Percentiles rank a stretch among this genome's conserved stretches.
Evolutionary conservation across 202 grass and related monocot genomes (phyloP).

Genomic region (Schoenoplectus triqueter): DNA sequence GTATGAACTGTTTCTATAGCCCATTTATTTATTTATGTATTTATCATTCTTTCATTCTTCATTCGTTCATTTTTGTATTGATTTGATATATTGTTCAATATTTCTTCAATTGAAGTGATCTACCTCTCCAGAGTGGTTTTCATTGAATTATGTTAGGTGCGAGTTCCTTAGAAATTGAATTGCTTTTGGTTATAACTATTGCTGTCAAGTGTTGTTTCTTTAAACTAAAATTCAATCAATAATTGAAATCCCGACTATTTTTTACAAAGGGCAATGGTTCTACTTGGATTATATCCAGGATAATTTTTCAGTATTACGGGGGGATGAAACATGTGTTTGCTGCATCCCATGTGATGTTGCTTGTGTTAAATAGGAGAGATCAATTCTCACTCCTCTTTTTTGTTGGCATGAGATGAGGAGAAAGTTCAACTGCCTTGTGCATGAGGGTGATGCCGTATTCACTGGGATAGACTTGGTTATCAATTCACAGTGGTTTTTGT

Average conservation of each 20-base stretch:
- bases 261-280: neutral
- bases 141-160: neutral
- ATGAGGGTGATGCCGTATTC: neutral
- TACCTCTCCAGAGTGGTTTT: neutral
- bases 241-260: too few relatives aligned
- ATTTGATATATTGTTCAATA: conserved; percentile 33
- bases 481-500: neutral
- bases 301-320: neutral
- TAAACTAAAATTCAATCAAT: too few relatives aligned
- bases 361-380: neutral
- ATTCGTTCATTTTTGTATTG: neutral
- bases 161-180: neutral
- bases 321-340: neutral
- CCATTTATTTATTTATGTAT: conserved; percentile 25
- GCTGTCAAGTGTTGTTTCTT: neutral
- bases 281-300: neutral
- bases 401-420: neutral
- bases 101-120: conserved; percentile 20
- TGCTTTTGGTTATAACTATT: conserved; percentile 23
- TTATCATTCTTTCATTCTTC: too few relatives aligned
- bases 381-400: neutral
- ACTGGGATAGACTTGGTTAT: neutral
- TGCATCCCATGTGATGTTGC: conserved; percentile 1
- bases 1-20: conserved; percentile 34
- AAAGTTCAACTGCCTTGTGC: neutral